Evolutionary conservation across 2,329 filamentous ascomycete species (phyloP).

Genomic region (Xylaria sp.): DNA sequence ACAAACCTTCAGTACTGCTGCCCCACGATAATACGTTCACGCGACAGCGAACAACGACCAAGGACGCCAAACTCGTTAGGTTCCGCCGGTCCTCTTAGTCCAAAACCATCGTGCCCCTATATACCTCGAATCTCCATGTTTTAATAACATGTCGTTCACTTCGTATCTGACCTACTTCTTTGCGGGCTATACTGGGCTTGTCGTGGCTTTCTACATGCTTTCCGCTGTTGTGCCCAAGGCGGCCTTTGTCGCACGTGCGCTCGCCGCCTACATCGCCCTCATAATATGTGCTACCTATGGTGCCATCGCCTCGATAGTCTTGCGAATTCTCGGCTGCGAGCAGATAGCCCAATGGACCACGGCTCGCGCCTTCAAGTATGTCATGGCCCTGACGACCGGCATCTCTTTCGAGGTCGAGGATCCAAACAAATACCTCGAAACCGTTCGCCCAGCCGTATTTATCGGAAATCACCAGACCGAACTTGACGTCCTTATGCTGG

Average conservation of each 20-base stretch:
- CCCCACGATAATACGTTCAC: constrained; percentile 22
- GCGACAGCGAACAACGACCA: constrained; percentile 8
- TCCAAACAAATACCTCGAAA: constrained; percentile 69
- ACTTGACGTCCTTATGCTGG: constrained; percentile 92
- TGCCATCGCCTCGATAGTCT: constrained; percentile 75
- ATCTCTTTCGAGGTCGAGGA: constrained; percentile 82
- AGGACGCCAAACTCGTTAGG: constrained; percentile 13
- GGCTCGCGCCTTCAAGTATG: constrained; percentile 81
- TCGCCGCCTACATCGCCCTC: constrained; percentile 73
- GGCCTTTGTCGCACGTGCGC: constrained; percentile 75
- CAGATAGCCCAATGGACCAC: constrained; percentile 87
- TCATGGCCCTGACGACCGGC: constrained; percentile 80
- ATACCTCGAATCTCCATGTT: constrained; percentile 37
- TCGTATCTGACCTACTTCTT: constrained; percentile 58
- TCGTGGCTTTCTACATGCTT: constrained; percentile 69
- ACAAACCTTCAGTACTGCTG: constrained; percentile 25
- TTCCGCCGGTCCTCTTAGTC: not conserved
- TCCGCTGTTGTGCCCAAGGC: constrained; percentile 68
- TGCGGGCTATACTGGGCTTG: constrained; percentile 63
- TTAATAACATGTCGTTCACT: constrained; percentile 47
- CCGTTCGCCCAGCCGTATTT: constrained; percentile 84
- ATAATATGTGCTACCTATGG: constrained; percentile 75
- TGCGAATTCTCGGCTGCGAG: constrained; percentile 77
- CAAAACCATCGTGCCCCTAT: not conserved
- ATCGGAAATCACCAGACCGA: constrained; percentile 97